phyloP scores from a whole-genome alignment of 78 protist species.

The Salpingoeca rosetta region DNA sequence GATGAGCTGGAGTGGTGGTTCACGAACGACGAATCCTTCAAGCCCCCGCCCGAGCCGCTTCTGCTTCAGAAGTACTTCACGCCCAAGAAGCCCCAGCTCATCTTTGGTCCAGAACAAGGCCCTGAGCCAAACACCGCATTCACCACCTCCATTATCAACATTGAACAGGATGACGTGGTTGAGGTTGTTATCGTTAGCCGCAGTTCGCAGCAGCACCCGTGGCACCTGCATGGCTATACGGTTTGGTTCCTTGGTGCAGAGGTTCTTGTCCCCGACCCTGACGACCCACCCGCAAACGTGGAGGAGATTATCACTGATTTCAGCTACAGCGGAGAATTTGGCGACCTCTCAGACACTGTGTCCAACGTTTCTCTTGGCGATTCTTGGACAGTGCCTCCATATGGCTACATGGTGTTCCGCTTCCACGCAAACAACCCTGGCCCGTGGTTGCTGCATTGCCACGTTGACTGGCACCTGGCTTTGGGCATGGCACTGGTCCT shows the following conservation, averaged over 20 bases:
- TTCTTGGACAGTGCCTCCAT: conserved; percentile 2
- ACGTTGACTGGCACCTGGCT: conserved; percentile 1
- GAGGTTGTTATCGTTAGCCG: background rate
- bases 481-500: conserved; percentile 9
- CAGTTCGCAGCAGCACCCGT: conserved; percentile 9
- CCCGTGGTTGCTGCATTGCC: conserved; percentile 19
- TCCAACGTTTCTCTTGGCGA: background rate
- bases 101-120: no score
- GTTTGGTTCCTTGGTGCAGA: background rate
- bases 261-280: background rate
- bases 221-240: conserved; percentile 3
- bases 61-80: no score
- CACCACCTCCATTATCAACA: background rate
- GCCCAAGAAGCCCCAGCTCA: no score
- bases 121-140: no score
- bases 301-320: background rate
- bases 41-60: background rate
- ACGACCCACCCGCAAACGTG: background rate
- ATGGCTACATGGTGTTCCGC: conserved; percentile 5
- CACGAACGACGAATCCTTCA: background rate
- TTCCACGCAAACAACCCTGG: conserved; percentile 18
- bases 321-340: background rate
- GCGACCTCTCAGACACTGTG: background rate
- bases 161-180: background rate
- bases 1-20: background rate